A percentile compares a stretch with the other conserved stretches of the same genome.
These are phyloP conservation scores for Schizosaccharomyces cryophilus DNA, from an alignment of 805 yeast genomes.

Conservation along the genomic window DNA sequence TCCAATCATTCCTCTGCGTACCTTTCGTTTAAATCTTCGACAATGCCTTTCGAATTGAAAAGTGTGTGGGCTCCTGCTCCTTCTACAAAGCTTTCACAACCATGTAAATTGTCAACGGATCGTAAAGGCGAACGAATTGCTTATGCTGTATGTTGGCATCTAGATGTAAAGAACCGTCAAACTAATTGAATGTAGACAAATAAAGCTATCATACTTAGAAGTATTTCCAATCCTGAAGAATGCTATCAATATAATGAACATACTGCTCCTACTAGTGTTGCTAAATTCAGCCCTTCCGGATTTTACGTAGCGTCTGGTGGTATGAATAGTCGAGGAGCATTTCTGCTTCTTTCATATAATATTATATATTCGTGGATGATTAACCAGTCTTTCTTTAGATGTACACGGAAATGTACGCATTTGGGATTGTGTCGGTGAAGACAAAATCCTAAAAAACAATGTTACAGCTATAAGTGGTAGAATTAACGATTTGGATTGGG, in stretches of 20 bases:
- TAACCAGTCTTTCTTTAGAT: conserved; percentile 12
- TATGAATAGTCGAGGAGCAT: not conserved
- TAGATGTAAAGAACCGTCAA: not conserved
- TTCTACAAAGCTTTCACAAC: conserved; percentile 40
- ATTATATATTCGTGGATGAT: not conserved
- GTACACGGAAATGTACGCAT: conserved; percentile 69
- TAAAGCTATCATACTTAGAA: conserved; percentile 49
- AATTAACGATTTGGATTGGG: conserved; percentile 74
- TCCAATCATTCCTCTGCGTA: not conserved
- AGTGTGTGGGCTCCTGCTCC: conserved; percentile 50
- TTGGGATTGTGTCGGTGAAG: conserved; percentile 49
- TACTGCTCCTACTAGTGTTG: conserved; percentile 48
- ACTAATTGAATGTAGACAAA: conserved; percentile 22
- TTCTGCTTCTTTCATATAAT: not conserved
- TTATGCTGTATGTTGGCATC: conserved; percentile 24
- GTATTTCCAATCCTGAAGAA: conserved; percentile 27
- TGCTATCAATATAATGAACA: conserved; percentile 55
- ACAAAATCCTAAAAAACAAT: conserved; percentile 42
- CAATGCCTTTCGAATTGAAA: not conserved
- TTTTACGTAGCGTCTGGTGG: conserved; percentile 75
- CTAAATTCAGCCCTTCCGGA: conserved; percentile 72
- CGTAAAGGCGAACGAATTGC: conserved; percentile 41
- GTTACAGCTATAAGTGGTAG: conserved; percentile 51
- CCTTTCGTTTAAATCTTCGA: not conserved
- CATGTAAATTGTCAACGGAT: conserved; percentile 58